Evolutionary conservation across 106 monocot species (phyloP).

Genomic region (Iris macrosiphon): DNA sequence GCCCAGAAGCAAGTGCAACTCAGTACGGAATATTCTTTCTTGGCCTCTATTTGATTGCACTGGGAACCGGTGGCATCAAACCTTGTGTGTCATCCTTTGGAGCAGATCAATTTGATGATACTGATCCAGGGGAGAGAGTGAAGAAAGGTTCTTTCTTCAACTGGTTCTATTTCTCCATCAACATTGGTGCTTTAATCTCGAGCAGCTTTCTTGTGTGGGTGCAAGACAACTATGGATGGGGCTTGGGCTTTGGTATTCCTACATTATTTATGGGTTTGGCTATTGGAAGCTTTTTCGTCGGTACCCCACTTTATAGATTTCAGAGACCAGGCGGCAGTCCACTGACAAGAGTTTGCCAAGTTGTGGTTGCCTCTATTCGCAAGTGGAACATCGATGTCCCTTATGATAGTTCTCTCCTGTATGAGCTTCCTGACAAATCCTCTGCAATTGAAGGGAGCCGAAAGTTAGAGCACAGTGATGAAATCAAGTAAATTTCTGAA

Average conservation of each 20-base stretch:
- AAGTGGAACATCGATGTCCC: conserved; percentile 61
- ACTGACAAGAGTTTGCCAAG: conserved; percentile 80
- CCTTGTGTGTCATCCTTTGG: conserved; percentile 95
- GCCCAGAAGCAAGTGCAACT: conserved; percentile 40
- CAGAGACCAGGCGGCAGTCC: conserved; percentile 86
- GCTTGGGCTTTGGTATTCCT: conserved; percentile 89
- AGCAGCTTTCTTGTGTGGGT: conserved; percentile 82
- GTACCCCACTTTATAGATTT: conserved; percentile 66
- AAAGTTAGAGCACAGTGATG: conserved; percentile 75
- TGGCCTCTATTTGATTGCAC: conserved; percentile 78
- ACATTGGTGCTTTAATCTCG: conserved; percentile 82
- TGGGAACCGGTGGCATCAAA: conserved; percentile 93
- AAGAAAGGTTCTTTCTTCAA: conserved; percentile 94
- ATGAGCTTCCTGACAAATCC: conserved; percentile 50
- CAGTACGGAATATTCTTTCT: conserved; percentile 70
- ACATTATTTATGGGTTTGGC: conserved; percentile 92
- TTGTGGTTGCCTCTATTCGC: conserved; percentile 58
- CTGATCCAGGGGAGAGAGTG: conserved; percentile 53
- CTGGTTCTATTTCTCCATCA: conserved; percentile 94
- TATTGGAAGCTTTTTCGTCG: conserved; percentile 60
- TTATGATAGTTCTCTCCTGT: conserved; percentile 55
- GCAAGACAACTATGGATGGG: conserved; percentile 96
- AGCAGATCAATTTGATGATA: conserved; percentile 95
- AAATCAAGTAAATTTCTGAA: conserved; percentile 35
- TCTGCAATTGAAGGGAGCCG: conserved; percentile 90